Percentiles rank a stretch among this genome's conserved stretches.
Conservation (phyloP, 2,329 filamentous ascomycete genomes). For the Diaporthe citri region DNA sequence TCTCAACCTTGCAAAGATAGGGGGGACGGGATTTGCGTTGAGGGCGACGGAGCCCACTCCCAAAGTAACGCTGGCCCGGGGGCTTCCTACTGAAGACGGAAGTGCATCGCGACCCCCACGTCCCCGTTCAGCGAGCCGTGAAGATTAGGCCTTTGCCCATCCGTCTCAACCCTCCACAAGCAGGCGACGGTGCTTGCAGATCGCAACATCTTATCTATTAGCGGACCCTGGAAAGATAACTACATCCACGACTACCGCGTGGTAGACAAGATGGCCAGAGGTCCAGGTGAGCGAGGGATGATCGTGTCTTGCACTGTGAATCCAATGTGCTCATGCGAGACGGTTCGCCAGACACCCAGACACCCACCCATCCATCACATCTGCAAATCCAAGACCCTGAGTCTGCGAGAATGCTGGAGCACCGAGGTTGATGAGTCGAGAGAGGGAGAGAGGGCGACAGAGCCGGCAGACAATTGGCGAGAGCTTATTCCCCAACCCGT, state of each 20-base stretch:
- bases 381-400: constrained; percentile 9
- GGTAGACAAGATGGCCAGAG: background rate
- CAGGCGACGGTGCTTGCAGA: constrained; percentile 6
- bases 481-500: constrained; percentile 16
- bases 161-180: constrained; percentile 26
- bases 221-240: constrained; percentile 13
- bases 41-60: constrained; percentile 29
- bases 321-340: background rate
- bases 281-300: background rate
- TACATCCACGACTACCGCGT: background rate
- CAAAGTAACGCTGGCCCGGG: constrained; percentile 29
- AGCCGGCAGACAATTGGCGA: constrained; percentile 24
- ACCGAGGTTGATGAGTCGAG: constrained; percentile 17
- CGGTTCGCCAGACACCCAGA: background rate
- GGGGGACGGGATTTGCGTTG: constrained; percentile 34
- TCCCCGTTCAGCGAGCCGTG: background rate
- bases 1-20: constrained; percentile 31
- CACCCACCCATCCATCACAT: background rate
- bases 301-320: constrained; percentile 3
- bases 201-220: constrained; percentile 26
- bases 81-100: constrained; percentile 18
- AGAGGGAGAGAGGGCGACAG: background rate
- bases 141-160: constrained; percentile 21
- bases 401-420: background rate
- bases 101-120: constrained; percentile 37